Evolutionary conservation across 768 basidiomycete genomes (phyloP), one percentile per base, ranked within the genome.

Genomic region (Podaxis rugospora): DNA sequence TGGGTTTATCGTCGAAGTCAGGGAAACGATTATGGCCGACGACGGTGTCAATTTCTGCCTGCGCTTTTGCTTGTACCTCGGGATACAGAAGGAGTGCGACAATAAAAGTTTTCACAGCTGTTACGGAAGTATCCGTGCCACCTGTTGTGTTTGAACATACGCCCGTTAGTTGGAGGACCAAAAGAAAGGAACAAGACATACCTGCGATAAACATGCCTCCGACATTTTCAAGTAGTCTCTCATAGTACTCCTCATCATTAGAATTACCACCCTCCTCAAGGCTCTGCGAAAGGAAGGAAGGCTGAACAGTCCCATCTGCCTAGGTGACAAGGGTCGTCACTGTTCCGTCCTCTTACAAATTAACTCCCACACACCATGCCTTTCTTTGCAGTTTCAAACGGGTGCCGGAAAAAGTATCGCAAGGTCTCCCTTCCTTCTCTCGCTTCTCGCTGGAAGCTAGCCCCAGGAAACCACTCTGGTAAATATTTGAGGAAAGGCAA

Each of bases 401-500:
- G 78, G 25, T 66, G 62, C 13, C 74, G 68, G 27, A 72, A 62
- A 72, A 79, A 74, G 11, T 70, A 66, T 6, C 66, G 42, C 13
- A 73, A 67, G 13, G 68, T 63, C 42, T 65, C 66, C 16, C 70
- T 70, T 81, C 83, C 84, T 4, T 63, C 61, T 4, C 36, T 66
- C 0, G 82, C 83, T 52, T 81, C 77, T 14, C 71, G 72, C 66
- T 80, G 75, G 76, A 85, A 87, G 0, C 74, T 73, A 0, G 82
- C 78, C 11, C 85, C 86, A 4, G 85, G 85, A 36, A 81, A 66
- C 84, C 83, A 87, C 51, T 66, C 60, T 0, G 85, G 85, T 4
- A 86, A 62, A 63, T 79, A 66, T 65, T 69, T 69, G 39, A 75
- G 62, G 10, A 70, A 21, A 0, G 74, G 72, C 13, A 76, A 18